Evolutionary conservation across 1,139 yeast species (phyloP).

Genomic region (Blastobotrys arbuscula): DNA sequence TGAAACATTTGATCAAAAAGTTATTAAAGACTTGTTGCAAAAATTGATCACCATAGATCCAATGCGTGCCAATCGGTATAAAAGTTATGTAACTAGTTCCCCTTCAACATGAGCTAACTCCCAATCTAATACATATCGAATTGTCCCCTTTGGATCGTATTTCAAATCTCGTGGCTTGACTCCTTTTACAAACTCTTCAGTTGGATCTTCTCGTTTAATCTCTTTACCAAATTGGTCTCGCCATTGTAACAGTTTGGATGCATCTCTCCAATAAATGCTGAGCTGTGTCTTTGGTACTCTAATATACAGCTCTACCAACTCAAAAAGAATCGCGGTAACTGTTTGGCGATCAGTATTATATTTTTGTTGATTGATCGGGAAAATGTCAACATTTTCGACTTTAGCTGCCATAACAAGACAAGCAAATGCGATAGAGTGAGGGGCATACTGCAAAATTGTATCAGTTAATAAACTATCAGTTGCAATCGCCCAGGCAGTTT

Average conservation of each 20-base stretch:
- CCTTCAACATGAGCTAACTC: constrained; percentile 23
- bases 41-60: constrained; percentile 61
- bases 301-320: constrained; percentile 49
- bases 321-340: constrained; percentile 55
- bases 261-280: background rate
- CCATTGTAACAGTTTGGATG: background rate
- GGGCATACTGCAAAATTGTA: constrained; percentile 64
- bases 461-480: constrained; percentile 74
- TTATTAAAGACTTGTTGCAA: constrained; percentile 32
- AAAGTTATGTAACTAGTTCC: constrained; percentile 17
- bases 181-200: constrained; percentile 3
- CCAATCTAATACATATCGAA: constrained; percentile 31
- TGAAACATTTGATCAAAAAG: constrained; percentile 26
- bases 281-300: background rate
- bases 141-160: constrained; percentile 27
- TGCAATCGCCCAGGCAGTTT: constrained; percentile 65
- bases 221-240: constrained; percentile 1
- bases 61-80: constrained; percentile 45
- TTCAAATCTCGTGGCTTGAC: constrained; percentile 24
- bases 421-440: constrained; percentile 76
- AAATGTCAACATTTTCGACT: constrained; percentile 27
- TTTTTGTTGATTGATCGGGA: constrained; percentile 25
- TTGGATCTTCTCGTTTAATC: background rate
- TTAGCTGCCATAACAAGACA: constrained; percentile 49
- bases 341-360: constrained; percentile 31